These are phyloP conservation scores for Sugiyamaella marilandica DNA, from an alignment of 805 yeast genomes.

Conservation along the genomic window DNA sequence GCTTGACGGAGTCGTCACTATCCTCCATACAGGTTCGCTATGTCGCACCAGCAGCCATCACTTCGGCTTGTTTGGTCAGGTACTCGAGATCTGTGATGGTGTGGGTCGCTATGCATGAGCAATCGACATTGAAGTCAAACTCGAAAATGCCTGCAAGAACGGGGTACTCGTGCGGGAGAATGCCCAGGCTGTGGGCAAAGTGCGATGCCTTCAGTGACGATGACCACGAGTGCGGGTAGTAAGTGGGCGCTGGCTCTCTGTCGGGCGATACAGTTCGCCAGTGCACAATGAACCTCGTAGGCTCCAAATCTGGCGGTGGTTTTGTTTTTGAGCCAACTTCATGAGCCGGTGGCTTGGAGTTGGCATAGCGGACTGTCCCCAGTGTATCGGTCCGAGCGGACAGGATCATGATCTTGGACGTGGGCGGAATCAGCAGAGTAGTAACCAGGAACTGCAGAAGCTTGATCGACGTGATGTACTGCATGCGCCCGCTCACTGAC, in stretches of 20 bases:
- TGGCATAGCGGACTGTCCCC: background rate
- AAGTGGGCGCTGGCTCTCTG: background rate
- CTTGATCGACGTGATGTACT: conserved; percentile 27
- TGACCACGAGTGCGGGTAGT: conserved; percentile 12
- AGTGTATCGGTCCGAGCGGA: conserved; percentile 13
- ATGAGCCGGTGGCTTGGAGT: background rate
- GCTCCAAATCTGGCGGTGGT: background rate
- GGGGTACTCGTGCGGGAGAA: conserved; percentile 33
- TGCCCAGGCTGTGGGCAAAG: conserved; percentile 25
- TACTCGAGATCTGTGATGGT: conserved; percentile 33
- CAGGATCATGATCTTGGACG: conserved; percentile 24
- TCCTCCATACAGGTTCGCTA: too few relatives aligned
- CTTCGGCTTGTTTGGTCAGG: conserved; percentile 21
- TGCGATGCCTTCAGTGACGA: conserved; percentile 10
- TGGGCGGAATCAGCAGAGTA: conserved; percentile 28
- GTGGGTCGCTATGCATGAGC: conserved; percentile 27
- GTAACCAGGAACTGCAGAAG: conserved; percentile 28
- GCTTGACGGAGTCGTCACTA: too few relatives aligned
- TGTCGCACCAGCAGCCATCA: too few relatives aligned
- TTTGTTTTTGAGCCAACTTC: background rate
- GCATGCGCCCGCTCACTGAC: conserved; percentile 25
- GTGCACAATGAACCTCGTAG: conserved; percentile 12
- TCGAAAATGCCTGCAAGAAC: conserved; percentile 35
- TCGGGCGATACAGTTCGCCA: conserved; percentile 18
- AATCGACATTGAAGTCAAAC: conserved; percentile 28